Conservation (phyloP, 176 grass and related monocot genomes). For the Cenchrus fungigraminus region DNA sequence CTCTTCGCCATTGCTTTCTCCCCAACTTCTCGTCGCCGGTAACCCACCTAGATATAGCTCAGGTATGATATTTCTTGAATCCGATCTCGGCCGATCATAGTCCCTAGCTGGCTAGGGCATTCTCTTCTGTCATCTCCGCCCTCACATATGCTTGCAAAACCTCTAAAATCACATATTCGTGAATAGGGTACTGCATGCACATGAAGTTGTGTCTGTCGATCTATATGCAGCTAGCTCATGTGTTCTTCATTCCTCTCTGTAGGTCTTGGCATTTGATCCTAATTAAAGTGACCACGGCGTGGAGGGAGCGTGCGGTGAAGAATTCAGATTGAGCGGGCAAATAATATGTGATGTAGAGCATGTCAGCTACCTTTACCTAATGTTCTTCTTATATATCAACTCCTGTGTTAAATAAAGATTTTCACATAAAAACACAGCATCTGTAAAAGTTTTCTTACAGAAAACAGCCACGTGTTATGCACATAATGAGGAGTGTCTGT, state of each 20-base stretch:
- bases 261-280: neutral
- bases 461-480: neutral
- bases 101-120: neutral
- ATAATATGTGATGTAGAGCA: neutral
- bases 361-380: neutral
- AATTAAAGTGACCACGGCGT: neutral
- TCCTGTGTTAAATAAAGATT: slow-evolving; percentile 6
- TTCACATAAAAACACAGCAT: neutral
- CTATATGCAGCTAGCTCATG: neutral
- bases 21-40: slow-evolving; percentile 9
- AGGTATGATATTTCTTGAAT: slow-evolving; percentile 1
- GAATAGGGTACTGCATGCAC: neutral
- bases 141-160: neutral
- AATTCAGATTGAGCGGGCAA: neutral
- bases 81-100: neutral
- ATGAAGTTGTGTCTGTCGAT: neutral
- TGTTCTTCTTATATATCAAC: neutral
- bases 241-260: neutral
- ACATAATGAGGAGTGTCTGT: neutral
- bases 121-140: neutral
- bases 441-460: too few relatives aligned
- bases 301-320: neutral
- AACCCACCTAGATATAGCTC: neutral
- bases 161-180: neutral
- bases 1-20: slow-evolving; percentile 42